Evolutionary conservation across 257 asterid species (phyloP).

Genomic region (Buddleja alternifolia): DNA sequence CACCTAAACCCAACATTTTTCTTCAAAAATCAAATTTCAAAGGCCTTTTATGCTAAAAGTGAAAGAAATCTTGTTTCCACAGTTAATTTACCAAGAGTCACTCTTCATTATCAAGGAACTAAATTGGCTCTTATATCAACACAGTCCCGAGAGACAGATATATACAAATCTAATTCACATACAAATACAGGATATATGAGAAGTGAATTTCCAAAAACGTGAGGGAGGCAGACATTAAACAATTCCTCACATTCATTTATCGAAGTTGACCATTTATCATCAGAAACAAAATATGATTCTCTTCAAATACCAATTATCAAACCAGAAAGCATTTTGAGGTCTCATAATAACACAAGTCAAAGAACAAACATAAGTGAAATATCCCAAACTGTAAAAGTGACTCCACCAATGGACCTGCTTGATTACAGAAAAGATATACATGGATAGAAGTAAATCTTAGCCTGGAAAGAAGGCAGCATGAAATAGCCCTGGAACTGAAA

Average conservation of each 20-base stretch:
- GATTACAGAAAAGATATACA: neutral
- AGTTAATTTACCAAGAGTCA: conserved; percentile 4
- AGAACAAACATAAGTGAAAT: neutral
- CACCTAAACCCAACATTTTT: conserved; percentile 6
- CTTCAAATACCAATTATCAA: neutral
- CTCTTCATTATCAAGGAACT: neutral
- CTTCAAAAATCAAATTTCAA: neutral
- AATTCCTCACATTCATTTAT: neutral
- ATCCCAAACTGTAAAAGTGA: conserved; percentile 20
- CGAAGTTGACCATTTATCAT: conserved; percentile 12
- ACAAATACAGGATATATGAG: neutral
- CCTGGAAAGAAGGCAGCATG: neutral
- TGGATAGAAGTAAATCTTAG: neutral
- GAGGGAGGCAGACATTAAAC: conserved; percentile 1
- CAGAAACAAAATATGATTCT: conserved; percentile 9
- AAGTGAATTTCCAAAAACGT: conserved; percentile 12
- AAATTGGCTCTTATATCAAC: conserved; percentile 13
- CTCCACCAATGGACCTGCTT: neutral
- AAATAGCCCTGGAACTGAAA: neutral
- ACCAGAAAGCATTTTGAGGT: neutral
- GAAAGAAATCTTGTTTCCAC: conserved; percentile 12
- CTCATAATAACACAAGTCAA: neutral
- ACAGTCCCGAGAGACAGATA: neutral
- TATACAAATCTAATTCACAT: neutral
- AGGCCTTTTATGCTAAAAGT: conserved; percentile 3